Evolutionary conservation across 352 stramenopile genomes (phyloP), one percentile per base, ranked within the genome.

Genomic region (Phytopythium kandeliae): DNA sequence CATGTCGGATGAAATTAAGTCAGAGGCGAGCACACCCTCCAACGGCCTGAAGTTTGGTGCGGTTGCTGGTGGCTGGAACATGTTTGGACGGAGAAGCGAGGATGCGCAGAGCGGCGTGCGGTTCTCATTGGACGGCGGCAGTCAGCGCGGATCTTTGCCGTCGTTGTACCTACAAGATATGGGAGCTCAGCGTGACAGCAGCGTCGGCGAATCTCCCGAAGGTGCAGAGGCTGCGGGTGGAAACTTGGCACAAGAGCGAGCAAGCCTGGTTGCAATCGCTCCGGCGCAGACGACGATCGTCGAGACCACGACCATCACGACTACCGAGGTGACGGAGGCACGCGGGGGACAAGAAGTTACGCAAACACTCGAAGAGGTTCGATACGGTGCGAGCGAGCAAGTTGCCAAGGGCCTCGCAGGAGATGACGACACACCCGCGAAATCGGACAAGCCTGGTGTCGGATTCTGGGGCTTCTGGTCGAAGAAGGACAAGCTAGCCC

Each of bases 391-490:
- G 28, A 31, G 9, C 9, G 28, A 31, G 28, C 28, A 52, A 21
- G 28, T 45, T 8, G 16, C n/a, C 11, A 53, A 56, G 17, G 38
- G 34, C 2, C 10, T 10, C 17, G 9, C 40, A 25, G 35, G 25
- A 41, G 49, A 11, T 44, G 38, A 30, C 17, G 37, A 9, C n/a
- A n/a, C n/a, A 17, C 16, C 37, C n/a, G 37, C n/a, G 6, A 19
- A 26, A 13, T n/a, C 38, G 6, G 17, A 4, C 16, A 17, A 11
- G 17, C 22, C 35, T 3, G 21, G 38, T 4, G 38, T 21, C 21
- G 21, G 57, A 0, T 69, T 66, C 46, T 63, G 49, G 38, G 37
- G 54, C 11, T 60, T 63, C 19, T 57, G 44, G 8, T 42, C 30
- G 15, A 66, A 59, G 47, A 63, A 70, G 42, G 50, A 59, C 10